Base-by-base conservation (phyloP, 2,329 filamentous ascomycete species). In the Penicillium glabrum region DNA sequence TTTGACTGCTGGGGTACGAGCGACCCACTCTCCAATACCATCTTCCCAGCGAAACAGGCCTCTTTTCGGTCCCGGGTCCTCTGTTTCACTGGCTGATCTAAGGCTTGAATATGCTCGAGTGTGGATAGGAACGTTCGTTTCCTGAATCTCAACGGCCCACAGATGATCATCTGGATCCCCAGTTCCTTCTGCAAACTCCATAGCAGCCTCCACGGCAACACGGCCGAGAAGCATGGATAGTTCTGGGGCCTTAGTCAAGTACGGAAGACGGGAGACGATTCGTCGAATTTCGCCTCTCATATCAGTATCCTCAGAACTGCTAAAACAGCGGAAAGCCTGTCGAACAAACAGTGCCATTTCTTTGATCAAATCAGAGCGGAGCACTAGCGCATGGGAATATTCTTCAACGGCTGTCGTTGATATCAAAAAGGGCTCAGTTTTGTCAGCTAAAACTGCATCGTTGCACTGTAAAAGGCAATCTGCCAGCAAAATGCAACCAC, bases 21-120 rank as follows among this genome's bases (percentile, higher is more conserved):
- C 80, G 50, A 85, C 78, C 82, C 82, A 85, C 67, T 84, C 82
- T 35, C 80, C 78, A 65, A 85, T 83, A 45, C 78, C 79, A 63
- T 83, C 81, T 64, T 84, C 82, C 82, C 82, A 85, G 31, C 79
- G 69, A 75, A 83, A 67, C 61, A 72, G 56, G 11, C 64, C 68
- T 8, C 57, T 60, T 10, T 67, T 37, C 59, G 67, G 54, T 24
- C 48, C 35, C 31, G 41, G 48, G n/a, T 48, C 45, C 24, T 61
- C 64, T 7, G 51, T 49, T n/a, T 61, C 63, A 49, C 62, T 52
- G 3, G 51, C 45, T 21, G 59, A 58, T 6, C 43, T 52, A 46
- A 60, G 26, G 51, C 57, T 54, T 16, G 44, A 43, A 21, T 59
- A 33, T 47, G 56, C 52, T 29, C 51, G 45, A 2, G 50, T 51